Base-by-base conservation (phyloP, 2,329 filamentous ascomycete species). In the Pseudophaeomoniella oleicola region DNA sequence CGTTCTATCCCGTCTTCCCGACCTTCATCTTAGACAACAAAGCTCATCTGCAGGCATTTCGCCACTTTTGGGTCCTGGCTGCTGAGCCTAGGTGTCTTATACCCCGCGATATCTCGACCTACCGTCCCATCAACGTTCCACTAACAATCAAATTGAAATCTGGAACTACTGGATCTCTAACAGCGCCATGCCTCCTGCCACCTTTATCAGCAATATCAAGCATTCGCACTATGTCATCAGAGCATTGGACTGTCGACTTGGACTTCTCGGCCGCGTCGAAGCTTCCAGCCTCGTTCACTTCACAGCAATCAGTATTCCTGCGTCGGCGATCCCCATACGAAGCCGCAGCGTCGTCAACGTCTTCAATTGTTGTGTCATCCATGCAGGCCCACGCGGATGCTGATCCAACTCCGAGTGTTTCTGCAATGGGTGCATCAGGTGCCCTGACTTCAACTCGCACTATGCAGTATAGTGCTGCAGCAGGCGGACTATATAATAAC, bases 41-140 rank as follows among this genome's bases (percentile, higher is more conserved):
- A 45, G 86, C 85, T 9, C 90, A 98, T 50, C 69, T 98, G 4
- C 90, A 98, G 62, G 90, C 92, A 3, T 90, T 98, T 62, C 77
- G 92, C 4, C 88, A 98, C 58, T 82, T 98, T 51, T 98, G 90
- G 90, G 88, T 94, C 9, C 69, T 98, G 3, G 90, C 90, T 2
- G 80, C 83, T 0, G 90, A 98, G 50, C 75, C 85, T 6, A 75
- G 92, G 36, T 96, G 88, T 52, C 71, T 98, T 0, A 75, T 98
- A 1, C 74, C 84, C 13, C 82, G 88, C 42, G 90, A 98, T 47
- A 72, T 90, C 3, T 78, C 90, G 40, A 93, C 84, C 0, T 76
- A 80, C 30, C 76, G 85, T 31, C 81, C 87, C 1, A 73, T 94
- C 34, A 72, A 76, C 5, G 71, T 87, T 2, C 75, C 82, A 0